Evolutionary conservation across 208 protist genomes (phyloP), one percentile per base, ranked within the genome.

Genomic region (Vickermania spadyakhi): DNA sequence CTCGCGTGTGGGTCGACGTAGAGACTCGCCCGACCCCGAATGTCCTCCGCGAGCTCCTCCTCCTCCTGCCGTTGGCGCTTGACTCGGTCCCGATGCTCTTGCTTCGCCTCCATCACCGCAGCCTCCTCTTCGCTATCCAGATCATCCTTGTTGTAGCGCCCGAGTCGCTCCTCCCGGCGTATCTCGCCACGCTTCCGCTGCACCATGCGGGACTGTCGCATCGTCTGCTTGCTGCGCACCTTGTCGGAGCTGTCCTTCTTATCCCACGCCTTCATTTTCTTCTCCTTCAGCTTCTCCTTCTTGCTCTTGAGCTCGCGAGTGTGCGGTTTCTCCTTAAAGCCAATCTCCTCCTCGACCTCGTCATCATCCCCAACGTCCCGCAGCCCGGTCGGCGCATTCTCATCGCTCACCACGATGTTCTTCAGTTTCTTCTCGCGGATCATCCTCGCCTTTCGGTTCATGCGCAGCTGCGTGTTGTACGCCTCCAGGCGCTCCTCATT

Each of bases 201-300:
- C 30, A 67, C 80, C 31, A 89, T 81, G 22, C 75, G 77, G 0
- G 82, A 90, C 21, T 76, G 72, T 14, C 88, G 81, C 76, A 92
- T 85, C 4, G 73, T 84, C 65, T 94, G 88, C 68, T 90, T 91
- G 62, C 79, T 89, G 41, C 83, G 80, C 57, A 94, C 81, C 79
- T 94, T 94, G 51, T 94, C 88, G 5, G 78, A 53, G 57, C 65
- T 89, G 62, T 89, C 84, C 70, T 94, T 94, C 78, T 91, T 89
- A 61, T 94, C 88, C 88, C 88, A 94, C 73, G 77, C 78, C 42
- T 70, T 72, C 88, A 85, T 89, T 70, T 94, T 94, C 26, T 69
- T 62, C 72, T 94, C 84, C 58, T 76, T 76, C 55, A 64, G 53
- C 58, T 62, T 29, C 70, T 94, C 88, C 70, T 82, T 64, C 62